A percentile compares a stretch with the other conserved stretches of the same genome.
Evolutionary conservation across 768 basidiomycete genomes (phyloP).

Genomic region (Termitomyces titanicus): DNA sequence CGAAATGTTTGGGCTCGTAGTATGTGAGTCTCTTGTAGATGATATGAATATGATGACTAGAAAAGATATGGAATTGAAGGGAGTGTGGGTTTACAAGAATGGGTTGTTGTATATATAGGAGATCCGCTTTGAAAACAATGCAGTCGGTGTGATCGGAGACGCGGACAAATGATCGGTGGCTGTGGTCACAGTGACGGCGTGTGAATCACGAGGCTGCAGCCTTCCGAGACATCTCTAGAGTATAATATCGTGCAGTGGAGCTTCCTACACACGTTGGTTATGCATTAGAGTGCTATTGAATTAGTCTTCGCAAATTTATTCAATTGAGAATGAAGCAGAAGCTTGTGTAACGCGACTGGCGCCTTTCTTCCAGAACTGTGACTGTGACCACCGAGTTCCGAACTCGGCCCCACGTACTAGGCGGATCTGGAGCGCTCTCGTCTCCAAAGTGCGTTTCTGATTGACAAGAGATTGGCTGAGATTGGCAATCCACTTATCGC

Average conservation of each 20-base stretch:
- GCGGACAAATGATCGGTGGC: slow-evolving; percentile 5
- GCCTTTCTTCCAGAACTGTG: background rate
- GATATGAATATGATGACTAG: slow-evolving; percentile 9
- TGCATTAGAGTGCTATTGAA: too few relatives aligned
- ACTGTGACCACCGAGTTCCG: background rate
- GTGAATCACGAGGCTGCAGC: background rate
- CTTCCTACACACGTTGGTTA: background rate
- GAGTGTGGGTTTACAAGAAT: background rate
- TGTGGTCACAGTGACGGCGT: slow-evolving; percentile 1
- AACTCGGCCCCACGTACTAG: too few relatives aligned
- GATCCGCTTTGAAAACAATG: background rate
- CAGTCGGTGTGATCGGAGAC: slow-evolving; percentile 5
- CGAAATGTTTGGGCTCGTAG: background rate
- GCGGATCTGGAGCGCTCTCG: too few relatives aligned
- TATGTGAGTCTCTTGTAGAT: slow-evolving; percentile 2
- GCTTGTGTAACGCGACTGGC: background rate
- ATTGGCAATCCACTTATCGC: background rate
- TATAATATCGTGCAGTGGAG: background rate
- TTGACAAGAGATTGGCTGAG: background rate
- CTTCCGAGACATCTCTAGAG: background rate
- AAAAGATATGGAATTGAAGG: background rate
- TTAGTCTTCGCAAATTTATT: background rate
- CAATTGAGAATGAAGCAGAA: background rate
- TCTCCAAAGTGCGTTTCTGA: too few relatives aligned
- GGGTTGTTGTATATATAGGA: background rate